Base-by-base conservation (phyloP, 768 basidiomycete species). In the Boletus pseudo-olivaceus region DNA sequence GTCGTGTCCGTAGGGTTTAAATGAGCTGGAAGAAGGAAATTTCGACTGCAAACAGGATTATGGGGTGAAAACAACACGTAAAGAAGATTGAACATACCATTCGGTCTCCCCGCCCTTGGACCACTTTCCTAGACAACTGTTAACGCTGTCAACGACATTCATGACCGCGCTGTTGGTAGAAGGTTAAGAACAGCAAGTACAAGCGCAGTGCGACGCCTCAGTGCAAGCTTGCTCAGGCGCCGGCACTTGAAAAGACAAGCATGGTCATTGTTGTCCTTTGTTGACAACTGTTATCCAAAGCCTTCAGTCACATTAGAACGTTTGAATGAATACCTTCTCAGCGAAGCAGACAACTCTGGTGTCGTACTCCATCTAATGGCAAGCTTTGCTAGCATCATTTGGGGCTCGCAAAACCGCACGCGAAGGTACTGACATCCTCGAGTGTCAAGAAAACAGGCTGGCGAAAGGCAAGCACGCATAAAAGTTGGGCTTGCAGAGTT, bases 91-190 rank as follows among this genome's bases (percentile, higher is more conserved):
- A 54, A 71, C 74, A 60, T 59, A 85, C 87, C 85, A 87, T 73
- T 84, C 79, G 3, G 73, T 69, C 57, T 84, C 82, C 29, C 87
- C 87, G 49, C 78, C 80, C 56, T 70, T 79, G 26, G 68, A 69
- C 87, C 87, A 89, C 26, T 63, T 75, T 54, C 71, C 67, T 32
- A 88, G 57, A 65, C 73, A 82, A 29, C 62, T 70, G 55, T 75
- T 76, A 40, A 87, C 77, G 52, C 62, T 78, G 55, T 75, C 74
- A 30, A 87, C 75, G 61, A 85, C 77, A 63, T 88, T 79, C 87
- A 88, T 88, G 54, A 34, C 62, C 57, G 35, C 23, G 37, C 60
- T 51, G 43, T 57, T 44, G 45, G 32, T 12, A 32, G 10, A 54
- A 51, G 29, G 51, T 49, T 45, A 17, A 48, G 27, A 49, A 57